These are phyloP conservation scores for Leccinum longicurvipes DNA, from an alignment of 768 basidiomycete species.

Conservation along the genomic window DNA sequence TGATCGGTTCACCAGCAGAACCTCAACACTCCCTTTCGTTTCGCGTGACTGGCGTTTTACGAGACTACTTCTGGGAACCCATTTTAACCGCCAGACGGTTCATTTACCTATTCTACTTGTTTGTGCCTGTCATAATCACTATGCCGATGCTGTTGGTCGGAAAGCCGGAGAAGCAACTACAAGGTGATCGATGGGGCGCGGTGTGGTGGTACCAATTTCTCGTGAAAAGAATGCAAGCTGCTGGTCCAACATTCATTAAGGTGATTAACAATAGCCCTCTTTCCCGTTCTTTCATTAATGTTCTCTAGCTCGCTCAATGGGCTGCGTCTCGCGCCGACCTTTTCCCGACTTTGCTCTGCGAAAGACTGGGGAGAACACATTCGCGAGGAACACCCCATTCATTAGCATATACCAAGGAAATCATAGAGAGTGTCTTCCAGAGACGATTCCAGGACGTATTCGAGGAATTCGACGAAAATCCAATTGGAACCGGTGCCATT, in stretches of 20 bases:
- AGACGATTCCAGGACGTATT: slow-evolving; percentile 86
- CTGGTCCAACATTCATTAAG: slow-evolving; percentile 97
- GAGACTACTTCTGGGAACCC: slow-evolving; percentile 74
- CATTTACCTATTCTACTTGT: slow-evolving; percentile 75
- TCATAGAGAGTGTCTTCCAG: slow-evolving; percentile 83
- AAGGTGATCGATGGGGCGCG: slow-evolving; percentile 86
- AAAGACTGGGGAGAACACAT: slow-evolving; percentile 80
- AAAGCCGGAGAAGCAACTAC: slow-evolving; percentile 47
- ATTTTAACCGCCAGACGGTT: slow-evolving; percentile 81
- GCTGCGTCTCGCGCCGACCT: slow-evolving; percentile 93
- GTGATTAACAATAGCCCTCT: slow-evolving; percentile 37
- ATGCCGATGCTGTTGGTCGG: slow-evolving; percentile 83
- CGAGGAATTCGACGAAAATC: slow-evolving; percentile 78
- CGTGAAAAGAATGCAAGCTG: slow-evolving; percentile 85
- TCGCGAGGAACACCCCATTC: slow-evolving; percentile 84
- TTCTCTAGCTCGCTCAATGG: slow-evolving; percentile 88
- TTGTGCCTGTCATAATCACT: slow-evolving; percentile 81
- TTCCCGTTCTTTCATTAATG: slow-evolving; percentile 8
- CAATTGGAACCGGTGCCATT: slow-evolving; percentile 98
- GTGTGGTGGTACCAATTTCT: slow-evolving; percentile 97
- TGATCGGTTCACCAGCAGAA: slow-evolving; percentile 71
- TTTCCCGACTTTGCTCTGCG: slow-evolving; percentile 84
- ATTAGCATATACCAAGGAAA: slow-evolving; percentile 70
- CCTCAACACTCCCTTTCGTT: slow-evolving; percentile 43
- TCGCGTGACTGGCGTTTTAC: slow-evolving; percentile 47